Evolutionary conservation across 805 yeast species (phyloP).

Genomic region (Candida sphagnicola): DNA sequence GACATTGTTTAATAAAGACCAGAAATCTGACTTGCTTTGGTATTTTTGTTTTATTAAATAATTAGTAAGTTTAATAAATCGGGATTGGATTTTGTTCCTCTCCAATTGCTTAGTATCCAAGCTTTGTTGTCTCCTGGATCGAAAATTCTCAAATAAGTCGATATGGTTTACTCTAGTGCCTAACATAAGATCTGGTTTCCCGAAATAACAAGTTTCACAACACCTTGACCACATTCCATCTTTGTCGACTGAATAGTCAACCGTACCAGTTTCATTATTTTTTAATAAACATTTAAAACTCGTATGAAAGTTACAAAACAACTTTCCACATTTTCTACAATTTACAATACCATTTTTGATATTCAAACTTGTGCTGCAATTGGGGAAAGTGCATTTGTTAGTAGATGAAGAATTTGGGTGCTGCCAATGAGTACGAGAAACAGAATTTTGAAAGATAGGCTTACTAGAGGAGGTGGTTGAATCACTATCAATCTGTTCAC

Average conservation of each 20-base stretch:
- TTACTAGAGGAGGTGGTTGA: neutral
- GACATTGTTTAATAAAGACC: neutral
- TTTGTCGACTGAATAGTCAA: constrained; percentile 31
- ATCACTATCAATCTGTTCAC: constrained; percentile 13
- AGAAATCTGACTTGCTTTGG: constrained; percentile 4
- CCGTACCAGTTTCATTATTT: constrained; percentile 47
- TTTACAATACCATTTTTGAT: constrained; percentile 58
- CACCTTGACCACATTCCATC: constrained; percentile 68
- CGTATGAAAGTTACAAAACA: constrained; percentile 68
- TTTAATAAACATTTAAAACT: constrained; percentile 49
- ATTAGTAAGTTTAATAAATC: constrained; percentile 48
- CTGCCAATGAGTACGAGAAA: constrained; percentile 57
- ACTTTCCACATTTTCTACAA: constrained; percentile 72
- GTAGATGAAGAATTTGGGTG: constrained; percentile 34
- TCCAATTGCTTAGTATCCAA: constrained; percentile 50
- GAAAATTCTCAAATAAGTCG: constrained; percentile 47
- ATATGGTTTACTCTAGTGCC: constrained; percentile 34
- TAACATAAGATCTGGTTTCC: constrained; percentile 48
- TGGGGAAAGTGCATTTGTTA: constrained; percentile 37
- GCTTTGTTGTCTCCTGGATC: constrained; percentile 33
- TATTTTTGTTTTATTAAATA: constrained; percentile 16
- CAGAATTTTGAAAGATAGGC: constrained; percentile 8
- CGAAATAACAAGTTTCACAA: constrained; percentile 58
- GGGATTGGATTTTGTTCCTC: constrained; percentile 55
- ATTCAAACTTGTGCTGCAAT: constrained; percentile 42